phyloP scores from a whole-genome alignment of 768 basidiomycete species.

The Tylopilus vinaceipallidus region DNA sequence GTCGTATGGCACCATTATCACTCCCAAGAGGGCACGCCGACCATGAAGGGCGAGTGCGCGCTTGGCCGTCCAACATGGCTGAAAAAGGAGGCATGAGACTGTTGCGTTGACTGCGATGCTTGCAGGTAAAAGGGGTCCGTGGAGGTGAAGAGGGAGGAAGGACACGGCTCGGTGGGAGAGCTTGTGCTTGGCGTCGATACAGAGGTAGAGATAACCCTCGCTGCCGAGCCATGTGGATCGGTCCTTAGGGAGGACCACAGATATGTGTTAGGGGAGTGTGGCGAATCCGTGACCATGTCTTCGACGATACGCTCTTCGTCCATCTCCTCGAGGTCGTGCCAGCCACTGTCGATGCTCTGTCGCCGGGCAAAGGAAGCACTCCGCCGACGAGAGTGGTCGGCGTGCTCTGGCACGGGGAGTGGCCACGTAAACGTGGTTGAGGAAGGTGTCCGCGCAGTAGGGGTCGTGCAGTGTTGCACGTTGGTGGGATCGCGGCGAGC shows the following conservation, averaged over 20 bases:
- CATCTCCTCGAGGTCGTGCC: conserved; percentile 38
- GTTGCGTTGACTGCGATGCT: conserved; percentile 37
- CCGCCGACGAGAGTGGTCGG: conserved; percentile 26
- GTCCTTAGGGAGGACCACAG: conserved; percentile 23
- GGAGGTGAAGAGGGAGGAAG: conserved; percentile 39
- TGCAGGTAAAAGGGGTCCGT: conserved; percentile 53
- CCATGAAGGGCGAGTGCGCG: conserved; percentile 41
- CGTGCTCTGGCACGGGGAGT: conserved; percentile 21
- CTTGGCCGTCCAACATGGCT: conserved; percentile 36
- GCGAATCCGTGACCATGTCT: conserved; percentile 41
- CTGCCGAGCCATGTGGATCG: conserved; percentile 11
- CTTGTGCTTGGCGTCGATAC: conserved; percentile 11
- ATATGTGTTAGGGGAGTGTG: conserved; percentile 22
- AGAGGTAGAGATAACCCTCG: conserved; percentile 27
- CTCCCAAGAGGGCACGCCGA: conserved; percentile 29
- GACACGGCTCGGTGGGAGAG: conserved; percentile 23
- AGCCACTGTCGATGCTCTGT: conserved; percentile 26
- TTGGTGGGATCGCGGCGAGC: conserved; percentile 31
- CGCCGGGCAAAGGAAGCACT: conserved; percentile 27
- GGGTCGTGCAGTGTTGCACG: conserved; percentile 41
- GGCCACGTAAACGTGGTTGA: conserved; percentile 32
- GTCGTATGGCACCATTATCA: background rate
- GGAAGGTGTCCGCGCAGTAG: conserved; percentile 36
- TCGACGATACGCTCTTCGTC: conserved; percentile 47
- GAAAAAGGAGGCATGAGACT: conserved; percentile 34